Evolutionary conservation across 768 basidiomycete genomes (phyloP), one percentile per base, ranked within the genome.

Genomic region (Pulveroboletus frians): DNA sequence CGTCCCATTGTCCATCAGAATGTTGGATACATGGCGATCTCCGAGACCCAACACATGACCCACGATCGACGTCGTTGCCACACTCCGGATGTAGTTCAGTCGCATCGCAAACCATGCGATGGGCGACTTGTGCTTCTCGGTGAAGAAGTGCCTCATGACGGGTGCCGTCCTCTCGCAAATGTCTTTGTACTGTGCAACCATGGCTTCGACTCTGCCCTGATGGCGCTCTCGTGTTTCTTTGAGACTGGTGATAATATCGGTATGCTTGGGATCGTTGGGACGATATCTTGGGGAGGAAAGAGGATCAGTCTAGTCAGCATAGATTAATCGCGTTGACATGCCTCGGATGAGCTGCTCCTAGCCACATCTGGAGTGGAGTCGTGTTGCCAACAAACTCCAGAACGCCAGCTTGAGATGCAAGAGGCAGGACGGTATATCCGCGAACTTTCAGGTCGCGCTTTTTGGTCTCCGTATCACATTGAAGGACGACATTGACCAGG

Each of bases 71-170:
- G 83, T 92, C 0, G 89, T 89, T 5, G 96, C 96, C 14, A 93
- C 88, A 64, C 92, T 95, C 30, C 96, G 83, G 2, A 86, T 81
- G 67, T 97, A 99, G 58, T 83, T 83, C 20, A 98, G 70, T 20
- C 93, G 81, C 83, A 86, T 92, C 11, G 82, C 76, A 63, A 93
- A 97, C 95, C 96, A 99, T 1, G 83, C 74, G 61, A 89, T 85
- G 13, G 96, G 95, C 0, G 76, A 78, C 63, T 88, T 93, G 71
- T 93, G 88, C 53, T 77, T 79, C 61, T 97, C 91, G 4, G 87
- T 90, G 69, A 99, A 98, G 64, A 85, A 93, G 66, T 96, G 91
- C 18, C 95, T 81, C 83, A 98, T 84, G 41, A 95, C 92, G 0
- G 96, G 96, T 32, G 78, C 76, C 60, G 88, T 84, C 14, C 67